A percentile compares a stretch with the other conserved stretches of the same genome.
Conservation (phyloP, 2,329 filamentous ascomycete species). For the Helotiales sp. region DNA sequence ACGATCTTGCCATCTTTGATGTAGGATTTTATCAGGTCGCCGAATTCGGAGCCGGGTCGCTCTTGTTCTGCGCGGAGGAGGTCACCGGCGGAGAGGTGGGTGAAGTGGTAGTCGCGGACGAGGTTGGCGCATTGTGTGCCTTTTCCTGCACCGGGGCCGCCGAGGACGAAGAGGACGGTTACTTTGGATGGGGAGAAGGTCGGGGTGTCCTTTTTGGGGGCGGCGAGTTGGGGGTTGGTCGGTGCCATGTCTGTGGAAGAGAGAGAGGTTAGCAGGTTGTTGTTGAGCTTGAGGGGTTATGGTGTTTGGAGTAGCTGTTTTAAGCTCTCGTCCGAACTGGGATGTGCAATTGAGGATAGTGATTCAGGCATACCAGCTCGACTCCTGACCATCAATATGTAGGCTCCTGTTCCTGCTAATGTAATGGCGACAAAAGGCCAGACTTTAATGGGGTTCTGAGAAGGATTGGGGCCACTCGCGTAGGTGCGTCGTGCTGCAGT, state of each 20-base stretch:
- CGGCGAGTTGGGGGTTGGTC: conserved; percentile 38
- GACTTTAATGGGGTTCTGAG: conserved; percentile 36
- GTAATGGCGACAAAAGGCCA: conserved; percentile 44
- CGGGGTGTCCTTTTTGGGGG: conserved; percentile 57
- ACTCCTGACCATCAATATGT: conserved; percentile 50
- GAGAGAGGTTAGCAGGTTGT: conserved; percentile 9
- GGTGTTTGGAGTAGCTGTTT: neutral
- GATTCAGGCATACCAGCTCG: conserved; percentile 38
- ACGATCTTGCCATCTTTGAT: conserved; percentile 96
- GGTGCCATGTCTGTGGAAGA: conserved; percentile 41
- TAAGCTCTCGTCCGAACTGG: neutral
- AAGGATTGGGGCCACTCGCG: conserved; percentile 31
- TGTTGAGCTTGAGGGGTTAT: neutral
- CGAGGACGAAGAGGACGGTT: conserved; percentile 95
- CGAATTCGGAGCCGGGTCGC: conserved; percentile 82
- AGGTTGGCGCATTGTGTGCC: conserved; percentile 93
- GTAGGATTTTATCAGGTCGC: conserved; percentile 87
- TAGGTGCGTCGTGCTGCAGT: conserved; percentile 25
- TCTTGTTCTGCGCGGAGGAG: conserved; percentile 91
- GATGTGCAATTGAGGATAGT: neutral
- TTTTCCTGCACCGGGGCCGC: conserved; percentile 93
- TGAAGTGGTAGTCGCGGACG: conserved; percentile 85
- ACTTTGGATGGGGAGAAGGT: conserved; percentile 75
- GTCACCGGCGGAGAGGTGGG: conserved; percentile 90
- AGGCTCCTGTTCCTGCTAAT: conserved; percentile 47